Conservation (phyloP, 1,284 basidiomycete genomes). For the Fomitopsis palustris region DNA sequence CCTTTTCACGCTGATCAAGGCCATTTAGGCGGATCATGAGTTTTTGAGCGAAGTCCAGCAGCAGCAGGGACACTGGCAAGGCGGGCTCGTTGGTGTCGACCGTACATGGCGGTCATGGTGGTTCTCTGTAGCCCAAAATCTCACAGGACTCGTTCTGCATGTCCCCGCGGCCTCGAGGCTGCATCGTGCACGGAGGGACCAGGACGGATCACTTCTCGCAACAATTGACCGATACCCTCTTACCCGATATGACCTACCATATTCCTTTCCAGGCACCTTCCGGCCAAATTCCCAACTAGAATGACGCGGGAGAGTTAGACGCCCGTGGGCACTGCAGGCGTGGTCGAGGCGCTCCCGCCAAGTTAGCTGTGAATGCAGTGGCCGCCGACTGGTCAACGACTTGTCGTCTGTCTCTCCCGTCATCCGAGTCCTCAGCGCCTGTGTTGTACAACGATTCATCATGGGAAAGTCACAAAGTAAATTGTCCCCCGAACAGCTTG, state of each 20-base stretch:
- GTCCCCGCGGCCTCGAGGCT: constrained; percentile 32
- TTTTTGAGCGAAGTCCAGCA: constrained; percentile 24
- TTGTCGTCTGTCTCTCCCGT: background rate
- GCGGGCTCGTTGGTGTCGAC: constrained; percentile 18
- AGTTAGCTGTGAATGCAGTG: background rate
- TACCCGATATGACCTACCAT: background rate
- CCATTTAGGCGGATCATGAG: constrained; percentile 32
- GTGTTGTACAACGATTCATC: constrained; percentile 12
- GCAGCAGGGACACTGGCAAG: constrained; percentile 15
- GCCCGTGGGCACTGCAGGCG: background rate
- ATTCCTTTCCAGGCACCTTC: background rate
- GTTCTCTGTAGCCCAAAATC: constrained; percentile 21
- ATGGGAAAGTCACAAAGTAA: constrained; percentile 99
- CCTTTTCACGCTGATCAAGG: constrained; percentile 44
- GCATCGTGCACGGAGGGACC: constrained; percentile 22
- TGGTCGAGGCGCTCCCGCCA: background rate
- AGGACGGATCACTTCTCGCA: constrained; percentile 15
- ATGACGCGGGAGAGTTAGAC: background rate
- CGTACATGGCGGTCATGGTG: constrained; percentile 19
- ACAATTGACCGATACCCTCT: constrained; percentile 5
- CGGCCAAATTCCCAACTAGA: background rate
- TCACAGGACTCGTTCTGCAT: constrained; percentile 29
- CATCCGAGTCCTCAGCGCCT: constrained; percentile 3
- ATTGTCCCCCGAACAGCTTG: constrained; percentile 91
- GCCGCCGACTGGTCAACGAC: background rate